Evolutionary conservation across 441 rosid species (phyloP), one percentile per base, ranked within the genome.

Genomic region (Theobroma grandiflorum): DNA sequence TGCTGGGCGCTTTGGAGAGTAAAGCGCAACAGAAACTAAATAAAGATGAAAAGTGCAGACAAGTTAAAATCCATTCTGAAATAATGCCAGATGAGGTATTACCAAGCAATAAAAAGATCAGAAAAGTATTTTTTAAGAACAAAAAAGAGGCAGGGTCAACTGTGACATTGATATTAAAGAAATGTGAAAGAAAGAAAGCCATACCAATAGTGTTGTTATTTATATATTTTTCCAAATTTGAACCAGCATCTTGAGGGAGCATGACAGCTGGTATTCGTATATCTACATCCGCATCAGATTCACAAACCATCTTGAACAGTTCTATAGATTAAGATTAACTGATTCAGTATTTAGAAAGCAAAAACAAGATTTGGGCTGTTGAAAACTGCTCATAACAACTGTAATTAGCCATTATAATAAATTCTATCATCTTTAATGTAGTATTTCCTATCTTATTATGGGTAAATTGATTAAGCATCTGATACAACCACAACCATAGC

Each of bases 301-400:
- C 89, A 33, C 91, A 89, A 66, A 89, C 90, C 91, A 89, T 89
- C 90, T 89, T 89, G 83, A 85, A 87, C 74, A 89, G 90, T 64
- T 89, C 90, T 89, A 86, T 81, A 78, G n/a, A 52, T 59, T 15
- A 59, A 80, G 50, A 67, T 72, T 72, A 53, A 53, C 15, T 40
- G 59, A 9, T 45, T 52, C 38, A 61, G 38, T 10, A 14, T 58
- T 38, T 12, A 42, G 69, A 68, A 69, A 75, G 8, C 12, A 35
- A 55, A 73, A 35, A 59, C 64, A 72, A 35, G 26, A 8, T 53
- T 57, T 69, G 35, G 22, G 58, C 53, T 16, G 61, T 35, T 20
- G 43, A 40, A 45, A 53, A 18, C 58, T 45, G 55, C 58, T 74
- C 43, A 31, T 22, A 42, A 53, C 2, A 53, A 26, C 22, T 57